Evolutionary conservation across 2,329 filamentous ascomycete genomes (phyloP).

Genomic region (Hortaea werneckii): DNA sequence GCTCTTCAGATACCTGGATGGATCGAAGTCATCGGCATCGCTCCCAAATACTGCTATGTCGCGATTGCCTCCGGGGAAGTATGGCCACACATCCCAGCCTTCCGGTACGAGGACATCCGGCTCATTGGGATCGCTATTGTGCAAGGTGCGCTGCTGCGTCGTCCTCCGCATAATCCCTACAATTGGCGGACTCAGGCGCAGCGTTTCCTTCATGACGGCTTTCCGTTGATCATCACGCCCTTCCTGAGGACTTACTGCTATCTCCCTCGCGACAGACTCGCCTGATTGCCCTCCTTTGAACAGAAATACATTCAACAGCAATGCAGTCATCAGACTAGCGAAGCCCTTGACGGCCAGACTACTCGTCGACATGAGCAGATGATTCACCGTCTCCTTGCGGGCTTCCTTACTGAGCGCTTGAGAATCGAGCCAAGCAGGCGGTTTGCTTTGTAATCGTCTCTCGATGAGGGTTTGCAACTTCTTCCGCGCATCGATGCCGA

Average conservation of each 20-base stretch:
- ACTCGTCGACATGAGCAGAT: constrained; percentile 17
- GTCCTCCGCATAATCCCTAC: neutral
- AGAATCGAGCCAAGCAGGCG: constrained; percentile 4
- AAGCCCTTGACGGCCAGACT: constrained; percentile 17
- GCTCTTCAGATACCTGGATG: constrained; percentile 4
- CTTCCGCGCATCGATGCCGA: constrained; percentile 12
- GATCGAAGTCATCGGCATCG: constrained; percentile 7
- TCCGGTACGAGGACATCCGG: constrained; percentile 8
- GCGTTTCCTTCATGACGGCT: neutral
- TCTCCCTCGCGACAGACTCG: neutral
- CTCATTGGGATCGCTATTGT: neutral
- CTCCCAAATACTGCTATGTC: constrained; percentile 9
- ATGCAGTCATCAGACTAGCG: constrained; percentile 14
- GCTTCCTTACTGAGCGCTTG: neutral
- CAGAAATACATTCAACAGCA: constrained; percentile 13
- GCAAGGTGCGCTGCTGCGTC: constrained; percentile 1
- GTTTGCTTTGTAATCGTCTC: neutral
- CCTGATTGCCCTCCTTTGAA: neutral
- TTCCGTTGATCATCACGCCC: neutral
- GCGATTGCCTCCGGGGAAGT: constrained; percentile 13
- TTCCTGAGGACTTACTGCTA: neutral
- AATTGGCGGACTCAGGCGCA: neutral
- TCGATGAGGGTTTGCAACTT: constrained; percentile 7
- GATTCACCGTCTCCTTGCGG: constrained; percentile 10
- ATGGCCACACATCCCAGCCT: constrained; percentile 17